These are phyloP conservation scores for Euphorbia lathyris DNA, from an alignment of 345 rosid species.

Conservation along the genomic window DNA sequence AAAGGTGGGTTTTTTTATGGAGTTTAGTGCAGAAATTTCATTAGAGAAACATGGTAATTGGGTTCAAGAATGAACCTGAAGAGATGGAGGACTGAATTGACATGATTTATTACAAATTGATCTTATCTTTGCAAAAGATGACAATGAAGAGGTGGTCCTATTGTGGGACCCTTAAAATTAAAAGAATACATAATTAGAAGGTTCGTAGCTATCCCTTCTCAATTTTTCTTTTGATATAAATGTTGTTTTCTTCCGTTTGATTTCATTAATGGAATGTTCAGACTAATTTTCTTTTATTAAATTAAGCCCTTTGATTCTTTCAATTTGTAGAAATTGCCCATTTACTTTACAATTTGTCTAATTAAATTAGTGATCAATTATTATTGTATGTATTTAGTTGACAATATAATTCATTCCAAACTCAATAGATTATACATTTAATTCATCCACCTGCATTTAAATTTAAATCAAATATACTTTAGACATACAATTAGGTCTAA, in stretches of 20 bases:
- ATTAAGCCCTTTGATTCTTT: no score
- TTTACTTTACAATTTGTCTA: no score
- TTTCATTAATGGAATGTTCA: no score
- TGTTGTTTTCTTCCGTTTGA: not conserved
- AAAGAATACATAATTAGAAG: slow-evolving; percentile 14
- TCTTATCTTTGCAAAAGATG: slow-evolving; percentile 36
- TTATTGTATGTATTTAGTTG: no score
- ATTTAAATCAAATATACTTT: no score
- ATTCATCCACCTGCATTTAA: no score
- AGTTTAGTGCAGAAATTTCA: slow-evolving; percentile 23
- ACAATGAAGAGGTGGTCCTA: slow-evolving; percentile 30
- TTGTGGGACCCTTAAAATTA: slow-evolving; percentile 24
- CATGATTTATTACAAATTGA: not conserved
- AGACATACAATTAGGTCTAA: no score
- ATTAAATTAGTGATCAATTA: no score
- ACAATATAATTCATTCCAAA: no score
- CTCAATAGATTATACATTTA: no score
- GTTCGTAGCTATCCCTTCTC: slow-evolving; percentile 23
- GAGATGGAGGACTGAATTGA: slow-evolving; percentile 5
- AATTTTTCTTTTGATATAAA: not conserved
- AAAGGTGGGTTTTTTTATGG: slow-evolving; percentile 28
- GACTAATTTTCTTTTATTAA: no score
- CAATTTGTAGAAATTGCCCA: no score
- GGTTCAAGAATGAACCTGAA: slow-evolving; percentile 10
- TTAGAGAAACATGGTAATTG: slow-evolving; percentile 3